These are phyloP conservation scores for Yarrowia phangngaensis DNA, from an alignment of 805 yeast genomes.

Conservation along the genomic window DNA sequence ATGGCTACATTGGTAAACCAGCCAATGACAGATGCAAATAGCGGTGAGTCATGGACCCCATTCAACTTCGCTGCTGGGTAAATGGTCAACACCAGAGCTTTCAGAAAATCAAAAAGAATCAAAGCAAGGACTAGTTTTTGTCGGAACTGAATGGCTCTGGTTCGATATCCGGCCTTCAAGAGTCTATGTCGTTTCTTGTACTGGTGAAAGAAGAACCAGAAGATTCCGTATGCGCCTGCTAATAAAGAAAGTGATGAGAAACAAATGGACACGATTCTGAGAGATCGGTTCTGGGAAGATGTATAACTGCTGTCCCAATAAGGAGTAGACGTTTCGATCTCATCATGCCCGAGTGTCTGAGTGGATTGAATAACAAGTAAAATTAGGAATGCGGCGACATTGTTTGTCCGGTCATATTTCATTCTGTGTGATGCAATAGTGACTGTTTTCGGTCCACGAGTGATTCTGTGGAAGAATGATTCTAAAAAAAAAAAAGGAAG, in stretches of 20 bases:
- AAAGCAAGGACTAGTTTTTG: slow-evolving; percentile 67
- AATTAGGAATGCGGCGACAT: slow-evolving; percentile 1
- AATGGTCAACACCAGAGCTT: slow-evolving; percentile 62
- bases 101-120: slow-evolving; percentile 68
- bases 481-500: too few relatives aligned
- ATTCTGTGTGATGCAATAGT: too few relatives aligned
- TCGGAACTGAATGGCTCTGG: slow-evolving; percentile 6
- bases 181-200: slow-evolving; percentile 1
- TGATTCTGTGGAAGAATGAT: too few relatives aligned
- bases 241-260: slow-evolving; percentile 3
- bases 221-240: slow-evolving; percentile 11
- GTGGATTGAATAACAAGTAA: slow-evolving; percentile 9
- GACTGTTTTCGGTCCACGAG: too few relatives aligned
- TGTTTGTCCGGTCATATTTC: slow-evolving; percentile 15
- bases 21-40: slow-evolving; percentile 51
- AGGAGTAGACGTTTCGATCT: background rate
- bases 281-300: slow-evolving; percentile 6
- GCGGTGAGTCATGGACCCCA: slow-evolving; percentile 38
- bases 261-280: slow-evolving; percentile 11
- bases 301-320: slow-evolving; percentile 21
- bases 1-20: slow-evolving; percentile 79
- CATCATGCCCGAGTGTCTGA: slow-evolving; percentile 1
- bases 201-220: slow-evolving; percentile 18
- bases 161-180: background rate
- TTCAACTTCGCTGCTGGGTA: slow-evolving; percentile 45